phyloP scores from a whole-genome alignment of 257 asterid species.

The Schizonepeta tenuifolia region DNA sequence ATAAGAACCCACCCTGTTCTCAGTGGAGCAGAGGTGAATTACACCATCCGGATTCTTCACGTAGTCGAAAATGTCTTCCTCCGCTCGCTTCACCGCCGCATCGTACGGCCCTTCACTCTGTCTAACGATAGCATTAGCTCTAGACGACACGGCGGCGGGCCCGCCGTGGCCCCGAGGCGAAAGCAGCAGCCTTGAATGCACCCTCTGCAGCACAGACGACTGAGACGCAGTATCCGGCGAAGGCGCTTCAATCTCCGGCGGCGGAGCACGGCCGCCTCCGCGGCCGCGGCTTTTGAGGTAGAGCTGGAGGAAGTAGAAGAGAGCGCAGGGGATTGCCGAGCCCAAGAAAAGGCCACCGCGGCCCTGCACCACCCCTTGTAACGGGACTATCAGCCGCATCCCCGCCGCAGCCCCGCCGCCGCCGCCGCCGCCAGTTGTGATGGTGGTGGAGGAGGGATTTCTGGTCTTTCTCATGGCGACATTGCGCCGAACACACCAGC shows the following conservation, averaged over 20 bases:
- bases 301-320: slow-evolving; percentile 68
- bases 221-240: slow-evolving; percentile 31
- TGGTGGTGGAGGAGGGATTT: slow-evolving; percentile 34
- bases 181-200: slow-evolving; percentile 50
- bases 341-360: slow-evolving; percentile 71
- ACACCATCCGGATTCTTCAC: slow-evolving; percentile 57
- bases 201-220: slow-evolving; percentile 50
- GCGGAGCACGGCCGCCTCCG: slow-evolving; percentile 19
- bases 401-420: slow-evolving; percentile 45
- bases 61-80: slow-evolving; percentile 56
- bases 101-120: slow-evolving; percentile 40
- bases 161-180: slow-evolving; percentile 54
- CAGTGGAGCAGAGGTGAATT: slow-evolving; percentile 62
- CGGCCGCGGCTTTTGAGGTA: slow-evolving; percentile 52
- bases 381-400: slow-evolving; percentile 84
- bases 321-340: slow-evolving; percentile 70
- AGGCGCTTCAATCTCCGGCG: slow-evolving; percentile 38
- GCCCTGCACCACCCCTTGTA: slow-evolving; percentile 72
- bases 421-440: slow-evolving; percentile 43
- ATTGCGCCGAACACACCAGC: slow-evolving; percentile 4
- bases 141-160: slow-evolving; percentile 48
- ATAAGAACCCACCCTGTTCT: slow-evolving; percentile 53
- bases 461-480: slow-evolving; percentile 44
- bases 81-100: slow-evolving; percentile 38
- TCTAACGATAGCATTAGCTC: slow-evolving; percentile 50